A percentile compares a stretch with the other conserved stretches of the same genome.
phyloP scores from a whole-genome alignment of 305 asterid species.

The Andrographis paniculata region DNA sequence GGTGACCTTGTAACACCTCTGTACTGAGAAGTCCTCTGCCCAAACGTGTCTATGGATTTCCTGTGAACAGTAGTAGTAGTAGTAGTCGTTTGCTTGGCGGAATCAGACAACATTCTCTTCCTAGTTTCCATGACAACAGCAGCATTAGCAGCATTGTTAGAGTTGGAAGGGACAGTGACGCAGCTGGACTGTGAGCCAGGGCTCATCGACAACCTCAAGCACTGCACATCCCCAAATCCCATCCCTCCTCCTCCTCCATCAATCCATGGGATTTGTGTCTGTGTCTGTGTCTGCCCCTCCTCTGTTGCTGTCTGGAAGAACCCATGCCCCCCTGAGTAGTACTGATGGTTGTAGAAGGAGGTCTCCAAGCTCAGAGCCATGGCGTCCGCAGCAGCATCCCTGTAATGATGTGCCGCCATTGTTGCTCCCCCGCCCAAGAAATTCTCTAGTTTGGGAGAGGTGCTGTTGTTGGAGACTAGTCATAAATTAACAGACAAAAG shows the following conservation, averaged over 20 bases:
- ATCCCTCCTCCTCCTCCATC: too few species aligned
- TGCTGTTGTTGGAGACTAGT: too few species aligned
- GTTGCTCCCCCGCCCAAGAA: slow-evolving; percentile 61
- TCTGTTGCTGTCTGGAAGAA: slow-evolving; percentile 24
- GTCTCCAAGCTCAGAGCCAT: slow-evolving; percentile 43
- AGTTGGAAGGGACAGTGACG: slow-evolving; percentile 35
- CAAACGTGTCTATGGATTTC: slow-evolving; percentile 83
- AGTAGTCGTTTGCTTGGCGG: too few species aligned
- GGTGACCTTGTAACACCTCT: slow-evolving; percentile 86
- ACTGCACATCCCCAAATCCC: slow-evolving; percentile 41
- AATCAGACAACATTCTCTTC: slow-evolving; percentile 43
- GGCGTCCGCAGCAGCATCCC: slow-evolving; percentile 37
- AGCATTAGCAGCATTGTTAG: slow-evolving; percentile 27
- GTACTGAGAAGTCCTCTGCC: slow-evolving; percentile 92
- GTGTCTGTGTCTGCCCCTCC: too few species aligned
- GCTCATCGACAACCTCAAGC: slow-evolving; percentile 65
- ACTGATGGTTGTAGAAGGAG: slow-evolving; percentile 28
- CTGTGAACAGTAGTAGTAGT: slow-evolving; percentile 83
- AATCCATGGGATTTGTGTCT: too few species aligned
- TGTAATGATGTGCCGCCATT: too few species aligned
- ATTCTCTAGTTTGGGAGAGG: slow-evolving; percentile 76
- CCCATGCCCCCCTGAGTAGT: slow-evolving; percentile 22
- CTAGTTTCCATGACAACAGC: slow-evolving; percentile 36
- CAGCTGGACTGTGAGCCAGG: slow-evolving; percentile 77
- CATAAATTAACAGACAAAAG: too few species aligned